Conservation (phyloP, 2,329 filamentous ascomycete genomes). For the Xylariales sp. region DNA sequence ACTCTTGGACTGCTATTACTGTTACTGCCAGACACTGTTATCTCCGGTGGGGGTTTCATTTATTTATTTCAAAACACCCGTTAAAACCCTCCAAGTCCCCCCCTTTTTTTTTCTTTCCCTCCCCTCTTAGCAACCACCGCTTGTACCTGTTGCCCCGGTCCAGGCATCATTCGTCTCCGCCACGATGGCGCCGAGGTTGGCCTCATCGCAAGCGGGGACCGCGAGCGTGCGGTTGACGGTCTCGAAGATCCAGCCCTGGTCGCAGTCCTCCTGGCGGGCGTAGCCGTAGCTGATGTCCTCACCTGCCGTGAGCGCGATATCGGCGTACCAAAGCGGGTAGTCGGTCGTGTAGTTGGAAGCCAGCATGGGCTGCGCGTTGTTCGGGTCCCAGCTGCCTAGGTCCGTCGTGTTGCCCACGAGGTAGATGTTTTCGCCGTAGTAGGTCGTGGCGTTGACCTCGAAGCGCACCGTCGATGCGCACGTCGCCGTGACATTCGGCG, state of each 20-base stretch:
- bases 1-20: too few species aligned
- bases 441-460: constrained; percentile 39
- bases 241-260: constrained; percentile 38
- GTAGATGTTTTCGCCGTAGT: constrained; percentile 43
- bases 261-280: constrained; percentile 37
- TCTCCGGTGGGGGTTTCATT: too few species aligned
- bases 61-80: too few species aligned
- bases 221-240: constrained; percentile 35
- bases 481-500: constrained; percentile 24
- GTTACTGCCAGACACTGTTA: too few species aligned
- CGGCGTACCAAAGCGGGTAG: constrained; percentile 40
- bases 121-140: constrained; percentile 18
- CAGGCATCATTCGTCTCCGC: constrained; percentile 33
- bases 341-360: constrained; percentile 35
- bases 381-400: constrained; percentile 38
- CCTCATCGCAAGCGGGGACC: constrained; percentile 29
- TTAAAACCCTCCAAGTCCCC: too few species aligned
- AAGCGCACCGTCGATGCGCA: constrained; percentile 36
- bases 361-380: constrained; percentile 31
- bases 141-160: constrained; percentile 24
- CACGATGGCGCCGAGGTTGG: constrained; percentile 14
- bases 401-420: constrained; percentile 36
- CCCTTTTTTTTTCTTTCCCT: too few species aligned
- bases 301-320: constrained; percentile 34
- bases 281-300: constrained; percentile 41